phyloP scores from a whole-genome alignment of 768 basidiomycete genomes.

The Leccinum longicurvipes region DNA sequence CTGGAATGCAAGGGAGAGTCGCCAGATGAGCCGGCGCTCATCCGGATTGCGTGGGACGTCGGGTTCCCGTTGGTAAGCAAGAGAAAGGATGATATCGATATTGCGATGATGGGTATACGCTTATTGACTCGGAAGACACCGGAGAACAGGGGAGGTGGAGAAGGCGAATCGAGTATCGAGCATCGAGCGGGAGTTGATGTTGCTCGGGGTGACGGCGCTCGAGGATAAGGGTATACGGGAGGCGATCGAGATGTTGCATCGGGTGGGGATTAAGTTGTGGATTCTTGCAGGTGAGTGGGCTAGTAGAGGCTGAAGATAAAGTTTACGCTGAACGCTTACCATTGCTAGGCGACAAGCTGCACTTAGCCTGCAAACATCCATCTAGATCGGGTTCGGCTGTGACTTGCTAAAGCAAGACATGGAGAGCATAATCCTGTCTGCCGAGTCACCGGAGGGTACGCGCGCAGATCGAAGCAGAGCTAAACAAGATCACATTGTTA shows the following conservation, averaged over 20 bases:
- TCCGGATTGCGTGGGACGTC: slow-evolving; percentile 85
- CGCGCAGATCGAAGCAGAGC: slow-evolving; percentile 85
- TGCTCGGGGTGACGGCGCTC: slow-evolving; percentile 91
- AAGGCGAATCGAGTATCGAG: slow-evolving; percentile 77
- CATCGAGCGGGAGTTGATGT: slow-evolving; percentile 75
- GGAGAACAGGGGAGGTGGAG: slow-evolving; percentile 84
- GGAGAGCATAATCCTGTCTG: slow-evolving; percentile 96
- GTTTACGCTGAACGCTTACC: not conserved
- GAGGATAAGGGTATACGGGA: slow-evolving; percentile 99
- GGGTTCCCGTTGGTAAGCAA: slow-evolving; percentile 88
- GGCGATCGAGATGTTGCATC: slow-evolving; percentile 87
- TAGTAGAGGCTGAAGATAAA: no score
- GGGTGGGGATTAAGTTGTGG: slow-evolving; percentile 97
- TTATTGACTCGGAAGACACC: slow-evolving; percentile 73
- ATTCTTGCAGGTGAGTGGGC: slow-evolving; percentile 74
- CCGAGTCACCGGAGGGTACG: slow-evolving; percentile 72
- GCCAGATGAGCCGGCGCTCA: slow-evolving; percentile 93
- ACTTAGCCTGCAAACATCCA: slow-evolving; percentile 99
- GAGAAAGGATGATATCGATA: slow-evolving; percentile 72
- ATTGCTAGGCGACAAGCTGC: slow-evolving; percentile 79
- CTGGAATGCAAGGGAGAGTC: slow-evolving; percentile 94
- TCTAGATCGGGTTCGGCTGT: slow-evolving; percentile 95
- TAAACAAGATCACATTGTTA: slow-evolving; percentile 91
- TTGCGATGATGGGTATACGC: slow-evolving; percentile 90
- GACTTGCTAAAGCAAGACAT: slow-evolving; percentile 91